A percentile compares a stretch with the other conserved stretches of the same genome.
phyloP scores from a whole-genome alignment of 108 stramenopile species.

The Parietichytrium sp. region DNA sequence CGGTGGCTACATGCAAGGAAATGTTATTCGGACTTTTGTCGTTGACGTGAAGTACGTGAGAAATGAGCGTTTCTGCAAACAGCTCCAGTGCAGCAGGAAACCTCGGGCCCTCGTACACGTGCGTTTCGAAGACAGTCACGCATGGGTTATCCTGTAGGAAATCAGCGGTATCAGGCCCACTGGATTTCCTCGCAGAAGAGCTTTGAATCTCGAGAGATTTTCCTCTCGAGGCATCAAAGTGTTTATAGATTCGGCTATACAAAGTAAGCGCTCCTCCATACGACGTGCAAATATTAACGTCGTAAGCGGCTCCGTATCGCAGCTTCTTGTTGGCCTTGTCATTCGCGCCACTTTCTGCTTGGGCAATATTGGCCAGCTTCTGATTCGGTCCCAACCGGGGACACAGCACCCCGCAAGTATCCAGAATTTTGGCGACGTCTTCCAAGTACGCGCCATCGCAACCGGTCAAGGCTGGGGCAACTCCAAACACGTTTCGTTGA shows the following conservation, averaged over 20 bases:
- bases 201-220: too few relatives aligned
- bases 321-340: too few relatives aligned
- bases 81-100: neutral
- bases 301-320: too few relatives aligned
- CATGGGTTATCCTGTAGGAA: neutral
- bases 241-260: too few relatives aligned
- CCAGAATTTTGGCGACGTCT: neutral
- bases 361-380: neutral
- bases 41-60: neutral
- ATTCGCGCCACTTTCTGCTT: too few relatives aligned
- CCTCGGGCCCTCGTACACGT: neutral
- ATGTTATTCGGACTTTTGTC: neutral
- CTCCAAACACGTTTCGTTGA: neutral
- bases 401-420: neutral
- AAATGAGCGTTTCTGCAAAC: neutral
- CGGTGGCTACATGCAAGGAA: neutral
- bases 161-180: neutral
- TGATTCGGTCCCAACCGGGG: neutral
- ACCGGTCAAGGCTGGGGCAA: neutral
- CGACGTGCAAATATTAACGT: neutral
- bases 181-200: too few relatives aligned
- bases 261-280: neutral
- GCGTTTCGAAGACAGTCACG: conserved; percentile 18
- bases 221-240: too few relatives aligned
- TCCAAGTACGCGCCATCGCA: neutral